A percentile compares a stretch with the other conserved stretches of the same genome.
Evolutionary conservation across 495 filamentous ascomycete species (phyloP).

Genomic region (Penicillium cataractarum): DNA sequence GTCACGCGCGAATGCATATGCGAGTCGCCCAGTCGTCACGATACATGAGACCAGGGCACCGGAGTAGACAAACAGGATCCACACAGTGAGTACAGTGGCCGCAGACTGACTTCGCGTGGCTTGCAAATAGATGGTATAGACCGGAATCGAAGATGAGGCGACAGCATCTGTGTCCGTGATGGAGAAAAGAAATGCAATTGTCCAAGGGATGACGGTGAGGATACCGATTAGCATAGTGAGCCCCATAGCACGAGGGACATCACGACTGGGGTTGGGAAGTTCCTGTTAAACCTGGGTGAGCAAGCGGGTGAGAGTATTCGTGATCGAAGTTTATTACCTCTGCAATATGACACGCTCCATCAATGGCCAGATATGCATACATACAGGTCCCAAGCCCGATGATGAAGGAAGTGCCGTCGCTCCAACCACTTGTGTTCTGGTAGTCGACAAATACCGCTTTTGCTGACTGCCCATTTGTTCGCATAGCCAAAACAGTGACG

Average conservation of each 20-base stretch:
- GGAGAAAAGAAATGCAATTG: not conserved
- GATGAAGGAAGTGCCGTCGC: slow-evolving; percentile 33
- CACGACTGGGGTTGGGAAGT: not conserved
- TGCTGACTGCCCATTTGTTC: not conserved
- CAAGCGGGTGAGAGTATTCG: not conserved
- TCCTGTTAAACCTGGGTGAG: not conserved
- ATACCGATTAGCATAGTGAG: not conserved
- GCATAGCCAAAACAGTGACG: not conserved
- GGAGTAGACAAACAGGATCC: not conserved
- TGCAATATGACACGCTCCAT: slow-evolving; percentile 30
- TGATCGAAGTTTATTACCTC: slow-evolving; percentile 13
- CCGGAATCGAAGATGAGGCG: not conserved
- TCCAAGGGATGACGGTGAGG: not conserved
- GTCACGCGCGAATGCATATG: not conserved
- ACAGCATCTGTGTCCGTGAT: not conserved
- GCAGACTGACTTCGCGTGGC: not conserved
- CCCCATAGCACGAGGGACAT: not conserved
- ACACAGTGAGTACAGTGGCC: not conserved
- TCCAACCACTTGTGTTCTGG: not conserved
- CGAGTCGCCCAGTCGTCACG: not conserved
- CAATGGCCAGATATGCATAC: slow-evolving; percentile 31
- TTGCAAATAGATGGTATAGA: not conserved
- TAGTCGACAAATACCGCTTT: not conserved
- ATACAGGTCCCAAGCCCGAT: slow-evolving; percentile 28
- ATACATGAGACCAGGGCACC: not conserved